Conservation (phyloP, 2,329 filamentous ascomycete genomes). For the Colletotrichum tofieldiae region DNA sequence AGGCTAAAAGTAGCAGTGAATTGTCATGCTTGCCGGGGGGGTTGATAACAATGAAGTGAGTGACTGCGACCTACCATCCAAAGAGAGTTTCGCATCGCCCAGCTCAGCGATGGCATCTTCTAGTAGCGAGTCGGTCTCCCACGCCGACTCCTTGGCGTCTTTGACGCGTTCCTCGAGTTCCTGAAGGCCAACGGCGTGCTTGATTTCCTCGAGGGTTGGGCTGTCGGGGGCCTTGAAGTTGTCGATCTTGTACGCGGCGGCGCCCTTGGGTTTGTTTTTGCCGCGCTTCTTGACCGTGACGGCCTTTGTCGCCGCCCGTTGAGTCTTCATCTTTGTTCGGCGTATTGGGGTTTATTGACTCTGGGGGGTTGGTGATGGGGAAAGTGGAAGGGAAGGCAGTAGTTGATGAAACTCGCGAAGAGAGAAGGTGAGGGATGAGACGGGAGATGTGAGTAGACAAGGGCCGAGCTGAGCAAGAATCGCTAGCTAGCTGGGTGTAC, state of each 20-base stretch:
- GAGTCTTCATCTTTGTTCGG: slow-evolving; percentile 52
- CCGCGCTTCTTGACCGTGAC: slow-evolving; percentile 51
- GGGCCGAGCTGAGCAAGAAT: slow-evolving; percentile 25
- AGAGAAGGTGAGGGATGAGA: slow-evolving; percentile 15
- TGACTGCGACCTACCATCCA: slow-evolving; percentile 58
- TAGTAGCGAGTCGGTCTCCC: slow-evolving; percentile 77
- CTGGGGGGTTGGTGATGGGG: background rate
- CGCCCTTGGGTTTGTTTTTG: slow-evolving; percentile 48
- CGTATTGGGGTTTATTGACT: slow-evolving; percentile 26
- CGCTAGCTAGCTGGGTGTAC: slow-evolving; percentile 21
- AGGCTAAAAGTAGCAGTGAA: slow-evolving; percentile 35
- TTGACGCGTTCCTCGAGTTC: slow-evolving; percentile 68
- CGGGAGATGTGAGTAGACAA: slow-evolving; percentile 11
- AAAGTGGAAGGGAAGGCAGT: background rate
- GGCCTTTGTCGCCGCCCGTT: slow-evolving; percentile 50
- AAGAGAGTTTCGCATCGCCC: slow-evolving; percentile 62
- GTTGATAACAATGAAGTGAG: slow-evolving; percentile 4
- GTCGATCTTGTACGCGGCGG: slow-evolving; percentile 49
- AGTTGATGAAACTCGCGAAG: background rate
- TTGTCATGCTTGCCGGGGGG: slow-evolving; percentile 28
- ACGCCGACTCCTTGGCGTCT: slow-evolving; percentile 66
- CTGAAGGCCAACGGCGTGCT: slow-evolving; percentile 51
- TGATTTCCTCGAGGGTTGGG: slow-evolving; percentile 55
- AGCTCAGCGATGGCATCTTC: slow-evolving; percentile 75
- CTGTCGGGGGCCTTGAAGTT: slow-evolving; percentile 53